These are phyloP conservation scores for Clausena lansium DNA, from an alignment of 345 rosid species.

Conservation along the genomic window DNA sequence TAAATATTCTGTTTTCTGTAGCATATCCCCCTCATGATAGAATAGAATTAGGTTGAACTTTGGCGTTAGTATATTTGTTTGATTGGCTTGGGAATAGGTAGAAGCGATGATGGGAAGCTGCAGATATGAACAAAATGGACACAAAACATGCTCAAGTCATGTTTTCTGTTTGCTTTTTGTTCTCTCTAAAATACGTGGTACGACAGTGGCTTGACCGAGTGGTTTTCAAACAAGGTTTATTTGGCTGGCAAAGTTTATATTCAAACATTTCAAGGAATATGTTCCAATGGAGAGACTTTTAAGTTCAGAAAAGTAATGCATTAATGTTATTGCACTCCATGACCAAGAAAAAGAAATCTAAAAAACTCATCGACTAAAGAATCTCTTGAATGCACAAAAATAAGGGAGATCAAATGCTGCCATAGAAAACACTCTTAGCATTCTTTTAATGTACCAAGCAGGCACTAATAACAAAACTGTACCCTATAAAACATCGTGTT, in stretches of 20 bases:
- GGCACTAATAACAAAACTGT: background rate
- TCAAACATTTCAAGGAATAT: background rate
- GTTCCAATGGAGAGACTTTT: constrained; percentile 18
- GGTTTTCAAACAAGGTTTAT: no score
- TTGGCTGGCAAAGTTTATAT: background rate
- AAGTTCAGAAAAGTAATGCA: background rate
- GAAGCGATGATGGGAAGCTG: background rate
- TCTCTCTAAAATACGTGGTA: no score
- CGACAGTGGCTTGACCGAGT: no score
- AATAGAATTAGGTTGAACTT: background rate
- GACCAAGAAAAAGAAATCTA: background rate
- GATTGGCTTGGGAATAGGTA: background rate
- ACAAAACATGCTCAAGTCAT: background rate
- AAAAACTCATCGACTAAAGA: background rate
- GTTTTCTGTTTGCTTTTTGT: no score
- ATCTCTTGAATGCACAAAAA: background rate
- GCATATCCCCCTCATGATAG: background rate
- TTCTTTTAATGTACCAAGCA: background rate
- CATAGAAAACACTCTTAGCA: background rate
- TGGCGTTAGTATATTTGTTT: background rate
- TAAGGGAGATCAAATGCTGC: background rate
- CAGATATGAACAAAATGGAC: background rate
- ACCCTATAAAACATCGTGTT: background rate
- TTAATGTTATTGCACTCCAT: background rate
- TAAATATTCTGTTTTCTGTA: constrained; percentile 15